A percentile compares a stretch with the other conserved stretches of the same genome.
These are phyloP conservation scores for Aspergillus luchuensis DNA, from an alignment of 2,329 filamentous ascomycete species.

Conservation along the genomic window DNA sequence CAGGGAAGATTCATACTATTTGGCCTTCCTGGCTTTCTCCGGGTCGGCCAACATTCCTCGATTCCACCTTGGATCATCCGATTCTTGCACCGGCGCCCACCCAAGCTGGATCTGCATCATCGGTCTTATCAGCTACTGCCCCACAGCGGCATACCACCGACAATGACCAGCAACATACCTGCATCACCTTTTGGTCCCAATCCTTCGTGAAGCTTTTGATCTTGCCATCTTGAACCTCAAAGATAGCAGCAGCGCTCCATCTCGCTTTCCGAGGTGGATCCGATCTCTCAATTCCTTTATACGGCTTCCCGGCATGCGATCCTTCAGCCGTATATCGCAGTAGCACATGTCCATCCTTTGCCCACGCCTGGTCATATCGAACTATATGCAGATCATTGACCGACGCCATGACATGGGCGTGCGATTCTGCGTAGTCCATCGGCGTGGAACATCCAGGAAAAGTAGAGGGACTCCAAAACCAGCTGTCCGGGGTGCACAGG, in stretches of 20 bases:
- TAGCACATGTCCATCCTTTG: conserved; percentile 39
- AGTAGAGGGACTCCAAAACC: conserved; percentile 41
- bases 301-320: conserved; percentile 37
- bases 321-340: conserved; percentile 43
- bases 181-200: conserved; percentile 38
- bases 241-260: conserved; percentile 44
- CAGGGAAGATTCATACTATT: background rate
- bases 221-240: conserved; percentile 40
- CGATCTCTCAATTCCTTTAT: conserved; percentile 39
- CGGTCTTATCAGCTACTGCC: too few relatives aligned
- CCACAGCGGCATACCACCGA: too few relatives aligned
- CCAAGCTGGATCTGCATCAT: conserved; percentile 21
- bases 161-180: conserved; percentile 7
- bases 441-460: conserved; percentile 42
- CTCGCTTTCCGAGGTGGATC: conserved; percentile 32
- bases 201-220: conserved; percentile 42
- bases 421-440: conserved; percentile 41
- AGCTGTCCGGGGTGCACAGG: conserved; percentile 35
- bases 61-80: conserved; percentile 26
- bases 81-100: conserved; percentile 24
- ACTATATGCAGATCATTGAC: conserved; percentile 41
- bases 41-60: conserved; percentile 20
- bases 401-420: conserved; percentile 39
- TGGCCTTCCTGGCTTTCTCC: conserved; percentile 16
- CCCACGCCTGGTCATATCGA: conserved; percentile 39